Percentiles rank a stretch among this genome's conserved stretches.
Conservation (phyloP, 225 moss, liverwort and hornwort species). For the Anthoceros angustus region DNA sequence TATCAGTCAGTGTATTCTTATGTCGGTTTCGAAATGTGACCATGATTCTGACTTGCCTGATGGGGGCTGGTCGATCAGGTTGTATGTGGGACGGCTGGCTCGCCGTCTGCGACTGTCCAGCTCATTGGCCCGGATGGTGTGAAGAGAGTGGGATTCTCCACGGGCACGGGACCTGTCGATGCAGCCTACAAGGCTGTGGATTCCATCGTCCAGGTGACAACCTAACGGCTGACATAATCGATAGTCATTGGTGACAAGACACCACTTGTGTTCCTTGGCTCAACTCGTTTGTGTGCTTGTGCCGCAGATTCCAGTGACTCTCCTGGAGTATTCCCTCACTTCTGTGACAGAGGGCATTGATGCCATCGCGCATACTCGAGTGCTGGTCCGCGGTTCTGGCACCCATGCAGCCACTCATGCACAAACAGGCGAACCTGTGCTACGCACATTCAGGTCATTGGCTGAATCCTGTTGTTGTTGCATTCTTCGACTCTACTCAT, state of each 20-base stretch:
- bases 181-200: constrained; percentile 96
- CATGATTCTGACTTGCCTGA: background rate
- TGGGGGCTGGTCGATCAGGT: constrained; percentile 18
- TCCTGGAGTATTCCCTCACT: constrained; percentile 70
- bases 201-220: constrained; percentile 43
- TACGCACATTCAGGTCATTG: constrained; percentile 53
- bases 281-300: constrained; percentile 2
- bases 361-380: constrained; percentile 83
- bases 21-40: background rate
- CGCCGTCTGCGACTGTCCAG: constrained; percentile 74
- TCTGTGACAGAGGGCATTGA: constrained; percentile 79
- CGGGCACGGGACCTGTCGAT: constrained; percentile 84
- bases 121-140: constrained; percentile 62
- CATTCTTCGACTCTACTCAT: background rate
- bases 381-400: constrained; percentile 48
- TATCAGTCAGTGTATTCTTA: background rate
- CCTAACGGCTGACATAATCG: background rate
- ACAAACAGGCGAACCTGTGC: constrained; percentile 49
- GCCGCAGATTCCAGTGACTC: constrained; percentile 46
- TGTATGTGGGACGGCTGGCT: constrained; percentile 61
- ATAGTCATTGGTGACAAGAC: background rate
- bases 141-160: constrained; percentile 50
- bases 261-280: background rate
- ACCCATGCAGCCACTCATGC: constrained; percentile 57
- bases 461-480: background rate